A percentile compares a stretch with the other conserved stretches of the same genome.
Evolutionary conservation across 305 asterid species (phyloP).

Genomic region (Fraxinus sp.): DNA sequence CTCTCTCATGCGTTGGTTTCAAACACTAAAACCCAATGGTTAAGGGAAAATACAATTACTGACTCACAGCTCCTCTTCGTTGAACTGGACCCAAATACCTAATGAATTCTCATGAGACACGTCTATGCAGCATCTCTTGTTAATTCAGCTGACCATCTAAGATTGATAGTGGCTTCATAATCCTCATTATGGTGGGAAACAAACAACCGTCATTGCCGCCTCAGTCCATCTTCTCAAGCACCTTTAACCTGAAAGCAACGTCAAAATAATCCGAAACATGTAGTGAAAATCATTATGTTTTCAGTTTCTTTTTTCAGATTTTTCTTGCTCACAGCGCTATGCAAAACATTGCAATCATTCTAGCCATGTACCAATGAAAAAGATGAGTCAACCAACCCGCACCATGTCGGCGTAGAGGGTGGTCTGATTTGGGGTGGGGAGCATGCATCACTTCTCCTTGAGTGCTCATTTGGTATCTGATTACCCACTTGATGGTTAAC

Average conservation of each 20-base stretch:
- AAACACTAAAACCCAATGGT: neutral
- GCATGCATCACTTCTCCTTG: constrained; percentile 41
- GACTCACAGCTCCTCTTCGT: constrained; percentile 13
- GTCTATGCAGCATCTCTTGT: constrained; percentile 17
- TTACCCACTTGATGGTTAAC: constrained; percentile 50
- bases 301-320: neutral
- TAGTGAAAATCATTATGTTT: neutral
- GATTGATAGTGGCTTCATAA: constrained; percentile 21
- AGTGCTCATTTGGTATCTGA: constrained; percentile 37
- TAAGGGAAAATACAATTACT: neutral
- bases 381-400: constrained; percentile 45
- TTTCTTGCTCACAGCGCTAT: neutral
- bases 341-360: neutral
- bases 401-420: constrained; percentile 47
- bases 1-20: neutral
- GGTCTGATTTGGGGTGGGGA: constrained; percentile 51
- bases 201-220: constrained; percentile 24
- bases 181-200: constrained; percentile 27
- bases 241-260: constrained; percentile 34
- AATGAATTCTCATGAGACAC: neutral
- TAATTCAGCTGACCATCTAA: constrained; percentile 8
- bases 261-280: neutral
- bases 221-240: constrained; percentile 16
- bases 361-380: neutral
- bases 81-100: neutral